Evolutionary conservation across 2,329 filamentous ascomycete species (phyloP).

Genomic region (Mollisia scopiformis): DNA sequence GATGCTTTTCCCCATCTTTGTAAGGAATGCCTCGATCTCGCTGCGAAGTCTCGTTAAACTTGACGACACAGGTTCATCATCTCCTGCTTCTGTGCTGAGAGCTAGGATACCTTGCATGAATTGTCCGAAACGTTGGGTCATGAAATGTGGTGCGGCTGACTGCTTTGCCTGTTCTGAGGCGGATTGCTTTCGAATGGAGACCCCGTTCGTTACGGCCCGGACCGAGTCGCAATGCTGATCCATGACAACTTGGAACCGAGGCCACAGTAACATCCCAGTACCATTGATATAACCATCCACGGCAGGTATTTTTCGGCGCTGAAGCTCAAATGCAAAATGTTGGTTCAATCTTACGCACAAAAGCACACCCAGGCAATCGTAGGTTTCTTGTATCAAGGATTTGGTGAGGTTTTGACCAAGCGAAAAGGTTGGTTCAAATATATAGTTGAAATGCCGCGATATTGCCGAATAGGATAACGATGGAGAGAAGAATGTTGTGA

Average conservation of each 20-base stretch:
- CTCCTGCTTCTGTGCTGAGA: conserved; percentile 86
- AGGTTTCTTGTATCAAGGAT: conserved; percentile 73
- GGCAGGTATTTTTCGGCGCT: conserved; percentile 86
- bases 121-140: conserved; percentile 95
- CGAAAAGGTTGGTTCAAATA: conserved; percentile 89
- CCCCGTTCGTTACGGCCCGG: conserved; percentile 59
- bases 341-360: conserved; percentile 94
- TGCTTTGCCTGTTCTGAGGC: conserved; percentile 59
- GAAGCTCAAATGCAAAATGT: conserved; percentile 90
- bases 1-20: conserved; percentile 74
- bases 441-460: conserved; percentile 80
- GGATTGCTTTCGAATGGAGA: conserved; percentile 46
- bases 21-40: conserved; percentile 84
- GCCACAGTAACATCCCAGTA: conserved; percentile 96
- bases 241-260: conserved; percentile 91
- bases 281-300: conserved; percentile 92
- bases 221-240: conserved; percentile 90
- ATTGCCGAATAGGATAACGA: conserved; percentile 75
- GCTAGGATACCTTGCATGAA: conserved; percentile 82
- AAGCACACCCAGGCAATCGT: conserved; percentile 83
- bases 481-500: conserved; percentile 86
- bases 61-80: conserved; percentile 88
- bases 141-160: conserved; percentile 83
- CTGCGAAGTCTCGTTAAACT: conserved; percentile 76
- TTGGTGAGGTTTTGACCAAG: conserved; percentile 79